Conservation (phyloP, 139 green algal genomes). For the Tetradesmus lagerheimii region DNA sequence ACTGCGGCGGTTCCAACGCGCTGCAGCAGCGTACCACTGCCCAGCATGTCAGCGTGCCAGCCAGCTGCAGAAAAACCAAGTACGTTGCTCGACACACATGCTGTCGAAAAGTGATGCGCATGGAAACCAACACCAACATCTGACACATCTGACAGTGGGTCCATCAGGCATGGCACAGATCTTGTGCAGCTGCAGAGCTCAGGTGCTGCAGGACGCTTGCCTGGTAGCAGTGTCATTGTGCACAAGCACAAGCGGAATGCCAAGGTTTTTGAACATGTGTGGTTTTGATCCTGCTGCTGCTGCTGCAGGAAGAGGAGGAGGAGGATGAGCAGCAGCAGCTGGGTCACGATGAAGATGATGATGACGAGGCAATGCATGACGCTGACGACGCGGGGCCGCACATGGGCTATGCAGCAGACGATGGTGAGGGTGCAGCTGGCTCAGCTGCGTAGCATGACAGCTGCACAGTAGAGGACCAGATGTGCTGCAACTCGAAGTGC, state of each 20-base stretch:
- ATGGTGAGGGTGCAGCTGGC: not conserved
- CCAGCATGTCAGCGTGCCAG: not conserved
- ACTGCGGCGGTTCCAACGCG: too few species aligned
- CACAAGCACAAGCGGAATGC: too few species aligned
- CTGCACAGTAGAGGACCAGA: too few species aligned
- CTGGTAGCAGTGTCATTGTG: too few species aligned
- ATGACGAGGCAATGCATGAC: slow-evolving; percentile 66
- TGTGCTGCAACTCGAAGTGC: too few species aligned
- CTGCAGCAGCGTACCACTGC: too few species aligned
- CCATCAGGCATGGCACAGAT: not conserved
- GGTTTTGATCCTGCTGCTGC: not conserved
- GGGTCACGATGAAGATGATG: slow-evolving; percentile 44
- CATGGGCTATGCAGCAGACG: slow-evolving; percentile 40
- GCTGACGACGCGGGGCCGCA: slow-evolving; percentile 52
- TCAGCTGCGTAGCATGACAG: not conserved
- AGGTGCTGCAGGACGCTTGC: not conserved
- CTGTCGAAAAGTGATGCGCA: too few species aligned
- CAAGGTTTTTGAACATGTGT: too few species aligned
- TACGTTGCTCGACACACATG: too few species aligned
- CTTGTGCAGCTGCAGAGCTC: not conserved
- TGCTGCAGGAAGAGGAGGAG: slow-evolving; percentile 45
- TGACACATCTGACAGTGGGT: not conserved
- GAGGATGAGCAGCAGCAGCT: slow-evolving; percentile 62
- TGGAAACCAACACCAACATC: too few species aligned
- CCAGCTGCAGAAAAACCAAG: not conserved